Conservation (phyloP, 2,329 filamentous ascomycete genomes). For the Neonectria hederae region DNA sequence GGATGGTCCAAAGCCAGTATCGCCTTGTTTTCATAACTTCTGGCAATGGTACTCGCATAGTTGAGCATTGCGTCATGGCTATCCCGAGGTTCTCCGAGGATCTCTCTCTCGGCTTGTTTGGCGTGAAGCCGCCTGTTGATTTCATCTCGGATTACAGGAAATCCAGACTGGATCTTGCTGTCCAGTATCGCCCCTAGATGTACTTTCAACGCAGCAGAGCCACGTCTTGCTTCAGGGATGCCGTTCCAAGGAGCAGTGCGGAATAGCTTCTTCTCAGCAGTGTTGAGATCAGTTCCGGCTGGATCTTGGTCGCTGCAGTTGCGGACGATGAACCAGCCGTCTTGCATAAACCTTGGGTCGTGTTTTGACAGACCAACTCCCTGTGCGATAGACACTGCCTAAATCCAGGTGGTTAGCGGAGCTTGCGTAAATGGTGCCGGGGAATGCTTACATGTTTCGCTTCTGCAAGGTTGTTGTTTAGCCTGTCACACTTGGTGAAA, state of each 20-base stretch:
- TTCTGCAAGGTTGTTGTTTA: slow-evolving; percentile 20
- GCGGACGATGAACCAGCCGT: slow-evolving; percentile 50
- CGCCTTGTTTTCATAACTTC: slow-evolving; percentile 35
- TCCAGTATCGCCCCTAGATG: slow-evolving; percentile 46
- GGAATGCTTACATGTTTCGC: slow-evolving; percentile 21
- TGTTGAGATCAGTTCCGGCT: slow-evolving; percentile 38
- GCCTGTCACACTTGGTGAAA: slow-evolving; percentile 51
- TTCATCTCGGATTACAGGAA: slow-evolving; percentile 41
- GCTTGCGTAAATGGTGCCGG: rapidly evolving
- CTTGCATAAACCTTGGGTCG: slow-evolving; percentile 9
- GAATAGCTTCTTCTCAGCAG: slow-evolving; percentile 45
- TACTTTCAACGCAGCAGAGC: slow-evolving; percentile 43
- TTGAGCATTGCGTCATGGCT: slow-evolving; percentile 35
- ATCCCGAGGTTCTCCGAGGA: slow-evolving; percentile 42
- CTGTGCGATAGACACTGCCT: slow-evolving; percentile 31
- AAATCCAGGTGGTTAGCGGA: slow-evolving; percentile 8
- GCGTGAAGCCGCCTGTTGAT: slow-evolving; percentile 35
- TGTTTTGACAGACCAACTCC: slow-evolving; percentile 3
- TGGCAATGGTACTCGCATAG: slow-evolving; percentile 40
- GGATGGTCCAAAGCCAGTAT: slow-evolving; percentile 38
- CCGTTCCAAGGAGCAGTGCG: slow-evolving; percentile 40
- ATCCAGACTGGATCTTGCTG: slow-evolving; percentile 48
- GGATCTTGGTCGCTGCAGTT: slow-evolving; percentile 43
- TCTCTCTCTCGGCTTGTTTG: slow-evolving; percentile 14
- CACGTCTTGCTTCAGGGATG: slow-evolving; percentile 38